A percentile compares a stretch with the other conserved stretches of the same genome.
phyloP scores from a whole-genome alignment of 2,329 filamentous ascomycete species.

The Aureobasidium sp. region DNA sequence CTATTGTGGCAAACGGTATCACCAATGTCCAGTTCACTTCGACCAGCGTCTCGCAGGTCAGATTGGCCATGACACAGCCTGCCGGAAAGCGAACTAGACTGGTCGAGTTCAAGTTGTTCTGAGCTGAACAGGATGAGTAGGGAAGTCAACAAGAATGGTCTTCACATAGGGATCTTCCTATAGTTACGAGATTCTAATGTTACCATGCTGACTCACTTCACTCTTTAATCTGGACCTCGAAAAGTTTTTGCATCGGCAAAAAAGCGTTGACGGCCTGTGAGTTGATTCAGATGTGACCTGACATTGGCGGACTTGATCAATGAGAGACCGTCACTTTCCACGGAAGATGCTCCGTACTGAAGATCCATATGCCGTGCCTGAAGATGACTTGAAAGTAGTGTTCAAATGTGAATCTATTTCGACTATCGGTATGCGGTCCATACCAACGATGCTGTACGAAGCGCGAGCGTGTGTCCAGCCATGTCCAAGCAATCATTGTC shows the following conservation, averaged over 20 bases:
- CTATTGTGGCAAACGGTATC: conserved; percentile 32
- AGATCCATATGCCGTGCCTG: too few species aligned
- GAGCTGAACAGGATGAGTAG: neutral
- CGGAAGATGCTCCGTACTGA: too few species aligned
- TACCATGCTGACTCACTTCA: neutral
- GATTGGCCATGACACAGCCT: conserved; percentile 30
- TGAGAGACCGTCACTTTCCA: too few species aligned
- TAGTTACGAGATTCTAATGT: neutral
- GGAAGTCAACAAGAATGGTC: too few species aligned
- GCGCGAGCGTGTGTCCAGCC: too few species aligned
- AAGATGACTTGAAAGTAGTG: too few species aligned
- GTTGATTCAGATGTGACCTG: neutral
- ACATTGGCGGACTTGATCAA: too few species aligned
- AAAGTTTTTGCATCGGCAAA: neutral
- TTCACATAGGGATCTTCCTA: neutral
- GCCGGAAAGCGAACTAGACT: conserved; percentile 30
- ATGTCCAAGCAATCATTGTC: too few species aligned
- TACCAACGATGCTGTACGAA: too few species aligned
- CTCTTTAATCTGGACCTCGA: too few species aligned
- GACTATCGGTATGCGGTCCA: too few species aligned
- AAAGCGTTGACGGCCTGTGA: neutral
- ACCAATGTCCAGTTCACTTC: conserved; percentile 29
- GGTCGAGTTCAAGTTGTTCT: conserved; percentile 35
- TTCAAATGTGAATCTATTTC: too few species aligned
- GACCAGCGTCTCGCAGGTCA: conserved; percentile 25